Base-by-base conservation (phyloP, 225 moss, liverwort and hornwort species). In the Polytrichum commune region DNA sequence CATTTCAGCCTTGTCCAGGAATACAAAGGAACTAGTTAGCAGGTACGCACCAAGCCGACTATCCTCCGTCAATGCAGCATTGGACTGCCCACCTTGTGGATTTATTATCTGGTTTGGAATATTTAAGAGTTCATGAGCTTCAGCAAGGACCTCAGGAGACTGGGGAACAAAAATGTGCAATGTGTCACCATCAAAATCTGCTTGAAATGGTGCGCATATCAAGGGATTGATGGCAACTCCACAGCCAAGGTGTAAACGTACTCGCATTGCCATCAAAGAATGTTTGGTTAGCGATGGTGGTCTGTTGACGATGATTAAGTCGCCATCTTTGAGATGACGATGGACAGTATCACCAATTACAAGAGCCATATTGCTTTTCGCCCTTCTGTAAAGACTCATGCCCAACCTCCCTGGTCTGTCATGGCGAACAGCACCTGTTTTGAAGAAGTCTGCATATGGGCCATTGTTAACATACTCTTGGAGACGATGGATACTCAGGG, bases 101-200 rank as follows among this genome's bases (percentile, higher is more conserved):
- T 81, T 86, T 63, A 89, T 89, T 68, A 95, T 77, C 78, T 98
- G 98, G 65, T 82, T 79, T 22, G 90, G 81, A 62, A 93, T 66
- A 56, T 78, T 84, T 87, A 98, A 84, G 24, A 98, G 80, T 80
- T 85, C 82, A 27, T 78, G 87, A 75, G 89, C 76, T 81, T 98
- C 98, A 54, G 93, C 95, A 76, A 56, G 79, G 56, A 85, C 70
- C 75, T 95, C 95, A 62, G 81, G 81, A 76, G 91, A 90, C 73
- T 98, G 98, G 65, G 98, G 98, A 67, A 95, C 89, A 61, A 76
- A 95, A 29, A 96, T 69, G 66, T 95, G 93, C 71, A 95, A 75
- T 68, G 81, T 79, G 69, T 98, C 98, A 57, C 98, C 98, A 69
- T 98, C 95, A 72, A 98, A 93, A 71, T 95, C 95, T 46, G 95